Evolutionary conservation across 2,329 filamentous ascomycete species (phyloP).

Genomic region (Lasiodiplodia sp.): DNA sequence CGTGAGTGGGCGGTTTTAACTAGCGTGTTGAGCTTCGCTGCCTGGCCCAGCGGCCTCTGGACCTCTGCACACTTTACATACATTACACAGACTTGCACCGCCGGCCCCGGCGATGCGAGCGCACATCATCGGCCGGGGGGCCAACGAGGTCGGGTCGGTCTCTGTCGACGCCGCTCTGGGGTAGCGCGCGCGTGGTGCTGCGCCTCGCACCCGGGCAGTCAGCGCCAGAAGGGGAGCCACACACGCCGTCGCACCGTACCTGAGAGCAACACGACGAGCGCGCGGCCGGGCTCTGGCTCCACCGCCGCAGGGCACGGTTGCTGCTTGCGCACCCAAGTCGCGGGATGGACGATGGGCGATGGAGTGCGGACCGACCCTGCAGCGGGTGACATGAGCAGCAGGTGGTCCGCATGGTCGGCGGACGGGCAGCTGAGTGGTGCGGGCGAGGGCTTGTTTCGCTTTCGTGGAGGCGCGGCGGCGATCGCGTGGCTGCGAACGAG

Average conservation of each 20-base stretch:
- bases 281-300: background rate
- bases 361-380: constrained; percentile 9
- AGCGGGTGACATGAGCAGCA: constrained; percentile 25
- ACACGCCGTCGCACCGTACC: constrained; percentile 15
- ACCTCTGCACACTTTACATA: background rate
- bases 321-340: background rate
- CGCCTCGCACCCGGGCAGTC: constrained; percentile 15
- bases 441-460: too few relatives aligned
- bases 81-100: constrained; percentile 26
- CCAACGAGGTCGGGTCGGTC: background rate
- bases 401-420: constrained; percentile 3
- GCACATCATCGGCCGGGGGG: constrained; percentile 23
- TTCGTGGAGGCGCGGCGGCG: constrained; percentile 22
- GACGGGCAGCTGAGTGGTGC: constrained; percentile 22
- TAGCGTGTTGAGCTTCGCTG: constrained; percentile 15
- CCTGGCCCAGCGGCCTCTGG: constrained; percentile 9
- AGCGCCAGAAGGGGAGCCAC: constrained; percentile 19
- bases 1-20: constrained; percentile 18
- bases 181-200: constrained; percentile 17
- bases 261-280: constrained; percentile 10
- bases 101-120: constrained; percentile 14
- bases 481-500: background rate
- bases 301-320: background rate
- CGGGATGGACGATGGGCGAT: background rate
- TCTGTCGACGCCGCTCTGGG: background rate